Evolutionary conservation across 257 asterid species (phyloP), one percentile per base, ranked within the genome.

Genomic region (Lycium ferocissimum): DNA sequence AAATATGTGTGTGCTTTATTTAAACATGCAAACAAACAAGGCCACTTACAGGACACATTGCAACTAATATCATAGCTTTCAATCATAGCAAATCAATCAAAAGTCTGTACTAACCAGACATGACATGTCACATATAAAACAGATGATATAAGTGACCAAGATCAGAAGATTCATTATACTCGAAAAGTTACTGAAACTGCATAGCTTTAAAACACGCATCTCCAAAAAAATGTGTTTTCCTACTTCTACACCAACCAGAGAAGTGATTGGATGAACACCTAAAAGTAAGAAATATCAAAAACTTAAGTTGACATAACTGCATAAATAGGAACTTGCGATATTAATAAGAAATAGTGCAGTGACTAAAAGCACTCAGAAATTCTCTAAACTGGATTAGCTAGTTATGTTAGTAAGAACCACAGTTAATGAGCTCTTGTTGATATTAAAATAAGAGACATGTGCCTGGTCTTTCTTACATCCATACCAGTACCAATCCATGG

Each of bases 1-100:
- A 6, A 65, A 65, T 26, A 73, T 73, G 81, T 73, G n/a, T 47
- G 40, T 73, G 59, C 59, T 20, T 47, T 73, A n/a, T 72, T 72
- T n/a, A 45, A 2, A 47, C 43, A 73, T 47, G 81, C 61, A 47
- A 73, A 47, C 7, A 20, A 49, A 75, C 40, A 0, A 75, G 81
- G 81, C 57, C 43, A 75, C 61, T 75, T 49, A 75, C 61, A 75
- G 2, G 62, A 75, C 2, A 20, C 58, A 12, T 75, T 75, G 20
- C 43, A 75, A 75, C 3, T 49, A 22, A n/a, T 47, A 5, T 20
- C 81, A 22, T 6, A 75, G 18, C 6, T 43, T 73, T 73, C 81
- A 73, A 73, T 75, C 43, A 20, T 20, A 75, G 22, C 1, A 0
- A 15, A 22, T 7, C 43, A 47, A 75, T 6, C 9, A 66, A 33